Evolutionary conservation across 768 basidiomycete species (phyloP), one percentile per base, ranked within the genome.

Genomic region (Kwoniella sp.): DNA sequence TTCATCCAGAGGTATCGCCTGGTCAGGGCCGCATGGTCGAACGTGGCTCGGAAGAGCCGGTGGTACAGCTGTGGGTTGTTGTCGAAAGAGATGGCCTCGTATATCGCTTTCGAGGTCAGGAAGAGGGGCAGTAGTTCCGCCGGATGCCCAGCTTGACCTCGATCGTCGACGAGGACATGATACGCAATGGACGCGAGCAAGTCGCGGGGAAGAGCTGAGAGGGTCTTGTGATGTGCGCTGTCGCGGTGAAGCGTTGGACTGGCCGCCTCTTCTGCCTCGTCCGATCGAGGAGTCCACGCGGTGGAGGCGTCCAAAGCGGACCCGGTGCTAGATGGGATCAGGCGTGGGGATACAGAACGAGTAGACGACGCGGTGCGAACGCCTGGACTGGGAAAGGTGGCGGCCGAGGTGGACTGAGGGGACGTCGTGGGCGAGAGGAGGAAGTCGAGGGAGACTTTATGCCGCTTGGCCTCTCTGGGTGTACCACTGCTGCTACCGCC

Each of bases 11-110:
- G 36, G 56, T 65, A 73, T 41, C 72, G 52, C 41, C 72, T 36
- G 26, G 44, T 32, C 40, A 73, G 34, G 22, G 72, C 70, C 27
- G 57, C 56, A 33, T 40, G 39, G 43, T 73, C 70, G 53, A 73
- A 73, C 7, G 70, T 71, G 15, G 47, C 45, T 17, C 54, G n/a
- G 49, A 67, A 73, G 17, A 73, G 50, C 15, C 46, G 36, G 36
- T 62, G 50, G 41, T 71, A 73, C 1, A 73, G 57, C 28, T 50
- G 54, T 1, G 70, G 69, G 42, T 73, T 68, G 25, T 56, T 52
- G 26, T 63, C 48, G 43, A 71, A 64, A 2, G 46, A 57, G 11
- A 73, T 44, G 5, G 54, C 31, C 12, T 49, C 39, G 56, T 73
- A 46, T 26, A 67, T 57, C 12, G 32, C 25, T 20, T 46, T 43